These are phyloP conservation scores for Leishmania martiniquensis DNA, from an alignment of 208 protist species.

Conservation along the genomic window DNA sequence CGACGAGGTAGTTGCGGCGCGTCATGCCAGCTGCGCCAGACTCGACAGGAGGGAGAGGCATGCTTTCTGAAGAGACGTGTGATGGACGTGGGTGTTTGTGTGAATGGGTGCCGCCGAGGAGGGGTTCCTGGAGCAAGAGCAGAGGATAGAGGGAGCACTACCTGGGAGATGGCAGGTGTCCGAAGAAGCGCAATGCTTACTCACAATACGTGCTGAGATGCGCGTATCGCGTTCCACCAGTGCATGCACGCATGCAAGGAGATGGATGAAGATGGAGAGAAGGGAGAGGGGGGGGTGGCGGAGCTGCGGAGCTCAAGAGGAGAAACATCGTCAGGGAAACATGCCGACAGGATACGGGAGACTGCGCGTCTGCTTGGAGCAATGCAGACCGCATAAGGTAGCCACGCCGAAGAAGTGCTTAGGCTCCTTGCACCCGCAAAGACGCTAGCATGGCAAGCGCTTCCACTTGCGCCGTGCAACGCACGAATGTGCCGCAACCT, in stretches of 20 bases:
- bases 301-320: not conserved
- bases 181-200: not conserved
- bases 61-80: not conserved
- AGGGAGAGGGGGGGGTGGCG: not conserved
- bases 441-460: constrained; percentile 17
- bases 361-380: not conserved
- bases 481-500: constrained; percentile 37
- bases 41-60: constrained; percentile 65
- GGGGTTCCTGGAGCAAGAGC: not conserved
- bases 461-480: constrained; percentile 35
- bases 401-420: not conserved
- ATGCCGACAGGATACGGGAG: not conserved
- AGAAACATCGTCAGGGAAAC: not conserved
- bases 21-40: constrained; percentile 62
- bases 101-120: not conserved
- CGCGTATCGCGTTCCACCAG: not conserved
- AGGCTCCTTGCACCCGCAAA: not conserved
- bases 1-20: constrained; percentile 80
- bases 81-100: not conserved
- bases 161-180: not conserved
- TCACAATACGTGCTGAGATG: not conserved
- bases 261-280: not conserved
- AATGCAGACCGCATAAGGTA: too few relatives aligned
- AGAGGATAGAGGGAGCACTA: not conserved
- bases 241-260: not conserved